Evolutionary conservation across 495 filamentous ascomycete species (phyloP).

Genomic region (Daldinia decipiens): DNA sequence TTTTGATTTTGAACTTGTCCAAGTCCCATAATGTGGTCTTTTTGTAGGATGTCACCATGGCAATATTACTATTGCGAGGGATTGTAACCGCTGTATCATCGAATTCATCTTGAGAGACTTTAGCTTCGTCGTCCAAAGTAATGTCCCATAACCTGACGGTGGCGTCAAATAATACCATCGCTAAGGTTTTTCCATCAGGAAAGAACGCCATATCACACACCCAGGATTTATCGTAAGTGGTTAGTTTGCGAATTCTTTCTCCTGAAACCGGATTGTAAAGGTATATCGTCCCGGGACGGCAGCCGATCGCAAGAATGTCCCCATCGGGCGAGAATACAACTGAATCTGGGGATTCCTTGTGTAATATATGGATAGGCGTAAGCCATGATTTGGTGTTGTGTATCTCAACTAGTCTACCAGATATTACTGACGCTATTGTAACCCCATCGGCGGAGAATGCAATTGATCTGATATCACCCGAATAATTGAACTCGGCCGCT

Average conservation of each 20-base stretch:
- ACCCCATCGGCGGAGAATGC: conserved; percentile 8
- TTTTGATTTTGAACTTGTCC: background rate
- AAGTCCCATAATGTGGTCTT: background rate
- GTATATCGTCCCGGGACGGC: too few species aligned
- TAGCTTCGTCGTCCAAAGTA: background rate
- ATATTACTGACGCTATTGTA: background rate
- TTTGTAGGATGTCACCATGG: background rate
- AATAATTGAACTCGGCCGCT: background rate
- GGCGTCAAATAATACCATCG: background rate
- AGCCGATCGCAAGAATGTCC: background rate
- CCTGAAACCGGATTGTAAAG: background rate
- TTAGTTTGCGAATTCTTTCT: background rate
- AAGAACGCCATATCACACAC: background rate
- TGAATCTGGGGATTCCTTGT: background rate
- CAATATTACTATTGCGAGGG: background rate
- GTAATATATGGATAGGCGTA: background rate
- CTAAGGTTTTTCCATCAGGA: background rate
- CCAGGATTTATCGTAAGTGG: too few species aligned
- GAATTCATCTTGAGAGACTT: too few species aligned
- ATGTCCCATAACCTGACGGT: background rate
- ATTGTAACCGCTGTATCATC: too few species aligned
- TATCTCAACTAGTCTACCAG: background rate
- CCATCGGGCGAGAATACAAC: conserved; percentile 18
- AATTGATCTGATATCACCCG: background rate
- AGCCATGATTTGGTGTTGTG: background rate